Percentiles rank a stretch among this genome's conserved stretches.
phyloP scores from a whole-genome alignment of 164 flowering plant species.

The Vitis cinerea region DNA sequence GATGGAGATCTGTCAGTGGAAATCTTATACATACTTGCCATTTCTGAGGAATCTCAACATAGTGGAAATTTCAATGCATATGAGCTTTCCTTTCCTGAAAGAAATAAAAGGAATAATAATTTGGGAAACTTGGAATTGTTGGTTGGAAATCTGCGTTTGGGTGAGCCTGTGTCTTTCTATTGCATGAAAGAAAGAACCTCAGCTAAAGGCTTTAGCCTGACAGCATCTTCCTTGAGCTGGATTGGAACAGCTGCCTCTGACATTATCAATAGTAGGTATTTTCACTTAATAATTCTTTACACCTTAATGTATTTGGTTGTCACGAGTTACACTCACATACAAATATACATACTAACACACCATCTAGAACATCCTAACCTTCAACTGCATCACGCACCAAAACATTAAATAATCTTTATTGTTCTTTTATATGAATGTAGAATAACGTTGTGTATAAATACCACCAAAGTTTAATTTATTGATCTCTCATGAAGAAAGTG shows the following conservation, averaged over 20 bases:
- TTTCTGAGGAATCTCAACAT: constrained; percentile 37
- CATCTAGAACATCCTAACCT: no score
- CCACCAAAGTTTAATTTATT: no score
- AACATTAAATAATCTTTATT: no score
- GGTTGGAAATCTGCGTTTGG: constrained; percentile 48
- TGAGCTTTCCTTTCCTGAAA: constrained; percentile 46
- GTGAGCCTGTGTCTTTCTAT: constrained; percentile 49
- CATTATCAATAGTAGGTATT: constrained; percentile 72
- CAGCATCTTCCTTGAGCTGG: constrained; percentile 78
- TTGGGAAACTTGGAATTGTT: constrained; percentile 29
- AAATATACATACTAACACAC: no score
- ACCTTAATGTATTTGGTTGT: background rate
- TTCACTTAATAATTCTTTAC: background rate
- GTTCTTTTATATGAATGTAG: no score
- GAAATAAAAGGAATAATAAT: constrained; percentile 18
- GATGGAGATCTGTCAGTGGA: constrained; percentile 33
- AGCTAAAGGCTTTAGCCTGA: constrained; percentile 20
- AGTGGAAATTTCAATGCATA: constrained; percentile 34
- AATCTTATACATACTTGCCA: constrained; percentile 50
- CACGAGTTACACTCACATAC: no score
- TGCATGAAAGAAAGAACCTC: constrained; percentile 35
- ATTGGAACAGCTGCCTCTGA: constrained; percentile 64
- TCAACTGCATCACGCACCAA: no score
- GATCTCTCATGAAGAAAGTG: no score
- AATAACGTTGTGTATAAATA: no score